Conservation (phyloP, 1,284 basidiomycete genomes). For the Apiotrichum siamense region DNA sequence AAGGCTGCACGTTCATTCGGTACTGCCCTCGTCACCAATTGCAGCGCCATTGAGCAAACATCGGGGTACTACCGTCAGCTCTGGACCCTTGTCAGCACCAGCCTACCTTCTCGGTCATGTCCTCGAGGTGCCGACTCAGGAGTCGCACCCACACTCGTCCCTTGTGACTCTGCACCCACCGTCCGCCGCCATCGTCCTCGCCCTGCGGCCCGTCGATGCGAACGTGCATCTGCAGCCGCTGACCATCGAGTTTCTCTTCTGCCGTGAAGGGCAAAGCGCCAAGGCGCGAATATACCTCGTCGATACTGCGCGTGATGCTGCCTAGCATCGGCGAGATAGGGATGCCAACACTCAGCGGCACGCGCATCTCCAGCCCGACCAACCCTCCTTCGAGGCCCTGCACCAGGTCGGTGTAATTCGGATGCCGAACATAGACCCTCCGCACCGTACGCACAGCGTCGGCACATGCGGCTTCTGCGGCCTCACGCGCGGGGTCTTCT, state of each 20-base stretch:
- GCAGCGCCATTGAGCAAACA: conserved; percentile 57
- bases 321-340: conserved; percentile 53
- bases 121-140: conserved; percentile 81
- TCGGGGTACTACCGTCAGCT: conserved; percentile 63
- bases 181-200: conserved; percentile 42
- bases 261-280: conserved; percentile 63
- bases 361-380: conserved; percentile 57
- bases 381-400: conserved; percentile 62
- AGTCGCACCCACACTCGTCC: conserved; percentile 56
- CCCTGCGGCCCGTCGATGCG: conserved; percentile 41
- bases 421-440: conserved; percentile 77
- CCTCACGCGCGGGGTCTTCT: conserved; percentile 50
- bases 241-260: conserved; percentile 81
- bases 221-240: conserved; percentile 78
- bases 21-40: conserved; percentile 26
- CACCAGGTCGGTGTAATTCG: conserved; percentile 76
- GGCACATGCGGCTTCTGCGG: conserved; percentile 52
- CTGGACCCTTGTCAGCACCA: no score
- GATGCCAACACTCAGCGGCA: conserved; percentile 67
- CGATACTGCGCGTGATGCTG: conserved; percentile 64
- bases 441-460: conserved; percentile 62
- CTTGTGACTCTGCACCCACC: conserved; percentile 48
- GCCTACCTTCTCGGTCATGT: conserved; percentile 72
- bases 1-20: conserved; percentile 12
- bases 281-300: conserved; percentile 71